phyloP scores from a whole-genome alignment of 2,329 filamentous ascomycete species.

The Pseudofabraea citricarpa region DNA sequence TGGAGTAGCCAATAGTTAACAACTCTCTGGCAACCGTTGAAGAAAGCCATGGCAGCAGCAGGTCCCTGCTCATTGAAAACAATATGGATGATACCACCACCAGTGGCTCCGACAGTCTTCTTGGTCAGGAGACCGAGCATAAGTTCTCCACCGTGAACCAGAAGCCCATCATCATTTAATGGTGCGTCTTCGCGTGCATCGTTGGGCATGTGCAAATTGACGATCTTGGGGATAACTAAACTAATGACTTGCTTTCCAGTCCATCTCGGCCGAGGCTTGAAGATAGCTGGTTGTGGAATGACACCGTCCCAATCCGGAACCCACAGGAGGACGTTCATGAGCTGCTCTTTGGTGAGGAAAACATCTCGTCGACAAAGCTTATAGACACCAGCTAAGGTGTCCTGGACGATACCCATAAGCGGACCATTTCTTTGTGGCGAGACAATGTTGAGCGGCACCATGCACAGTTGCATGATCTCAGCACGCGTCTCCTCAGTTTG shows the following conservation, averaged over 20 bases:
- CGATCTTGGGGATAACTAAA: conserved; percentile 80
- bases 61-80: conserved; percentile 93
- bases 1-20: conserved; percentile 97
- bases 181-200: conserved; percentile 57
- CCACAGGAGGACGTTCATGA: conserved; percentile 98
- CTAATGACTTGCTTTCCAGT: conserved; percentile 97
- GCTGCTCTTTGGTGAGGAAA: conserved; percentile 82
- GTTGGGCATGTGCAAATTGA: conserved; percentile 69
- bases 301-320: conserved; percentile 96
- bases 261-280: conserved; percentile 90
- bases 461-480: conserved; percentile 88
- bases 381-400: conserved; percentile 93
- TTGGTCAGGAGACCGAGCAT: conserved; percentile 90
- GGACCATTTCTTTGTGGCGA: conserved; percentile 96
- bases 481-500: conserved; percentile 96
- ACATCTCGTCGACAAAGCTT: conserved; percentile 92
- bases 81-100: conserved; percentile 89
- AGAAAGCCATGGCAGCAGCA: conserved; percentile 83
- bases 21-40: conserved; percentile 91
- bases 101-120: conserved; percentile 86
- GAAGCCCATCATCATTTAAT: conserved; percentile 68
- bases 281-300: conserved; percentile 86
- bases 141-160: conserved; percentile 83
- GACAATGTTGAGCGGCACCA: conserved; percentile 98
- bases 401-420: conserved; percentile 99